A percentile compares a stretch with the other conserved stretches of the same genome.
These are phyloP conservation scores for Cocos nucifera DNA, from an alignment of 176 grass and related monocot genomes.

Conservation along the genomic window DNA sequence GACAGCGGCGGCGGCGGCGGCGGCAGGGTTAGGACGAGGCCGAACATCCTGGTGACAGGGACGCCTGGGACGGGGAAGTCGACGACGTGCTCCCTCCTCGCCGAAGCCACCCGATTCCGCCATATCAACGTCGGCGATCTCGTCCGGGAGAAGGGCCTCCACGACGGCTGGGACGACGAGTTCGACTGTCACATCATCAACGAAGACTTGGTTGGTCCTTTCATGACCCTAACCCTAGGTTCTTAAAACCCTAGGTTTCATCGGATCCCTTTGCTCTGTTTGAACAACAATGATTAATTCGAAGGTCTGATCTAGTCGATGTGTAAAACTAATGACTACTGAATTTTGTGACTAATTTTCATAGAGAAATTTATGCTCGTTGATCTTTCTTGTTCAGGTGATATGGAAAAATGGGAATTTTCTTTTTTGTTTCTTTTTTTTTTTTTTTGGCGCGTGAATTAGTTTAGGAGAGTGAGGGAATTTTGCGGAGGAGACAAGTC, in stretches of 20 bases:
- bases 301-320: too few relatives aligned
- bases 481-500: too few relatives aligned
- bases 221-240: background rate
- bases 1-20: conserved; percentile 4
- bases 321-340: too few relatives aligned
- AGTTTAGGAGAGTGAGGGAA: too few relatives aligned
- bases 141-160: conserved; percentile 69
- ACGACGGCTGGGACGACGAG: conserved; percentile 76
- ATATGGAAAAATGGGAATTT: too few relatives aligned
- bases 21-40: conserved; percentile 25
- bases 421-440: too few relatives aligned
- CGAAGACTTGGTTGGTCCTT: conserved; percentile 60
- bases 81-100: conserved; percentile 66
- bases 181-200: conserved; percentile 92
- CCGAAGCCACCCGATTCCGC: conserved; percentile 42
- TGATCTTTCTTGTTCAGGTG: too few relatives aligned
- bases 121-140: conserved; percentile 90
- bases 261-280: too few relatives aligned
- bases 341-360: too few relatives aligned
- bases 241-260: background rate
- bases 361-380: too few relatives aligned
- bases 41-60: conserved; percentile 81
- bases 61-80: conserved; percentile 96
- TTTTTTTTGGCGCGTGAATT: too few relatives aligned
- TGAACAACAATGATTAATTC: too few relatives aligned